phyloP scores from a whole-genome alignment of 1,139 yeast species.

The Debaryomyces nepalensis region DNA sequence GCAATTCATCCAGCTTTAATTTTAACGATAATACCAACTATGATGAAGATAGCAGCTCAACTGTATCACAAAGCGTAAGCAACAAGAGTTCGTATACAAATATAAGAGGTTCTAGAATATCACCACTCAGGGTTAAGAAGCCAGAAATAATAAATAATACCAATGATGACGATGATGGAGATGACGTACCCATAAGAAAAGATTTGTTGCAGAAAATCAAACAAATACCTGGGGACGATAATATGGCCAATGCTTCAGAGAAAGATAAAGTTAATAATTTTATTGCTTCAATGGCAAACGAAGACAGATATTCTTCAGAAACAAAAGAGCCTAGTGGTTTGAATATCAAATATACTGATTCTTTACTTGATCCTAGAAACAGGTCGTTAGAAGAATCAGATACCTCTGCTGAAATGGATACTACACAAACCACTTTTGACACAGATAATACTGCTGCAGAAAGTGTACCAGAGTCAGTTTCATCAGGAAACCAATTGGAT shows the following conservation, averaged over 20 bases:
- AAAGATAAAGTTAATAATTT: conserved; percentile 24
- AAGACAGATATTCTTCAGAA: conserved; percentile 5
- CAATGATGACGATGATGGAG: conserved; percentile 24
- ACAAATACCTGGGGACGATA: conserved; percentile 16
- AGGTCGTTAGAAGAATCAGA: conserved; percentile 6
- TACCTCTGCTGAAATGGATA: not conserved
- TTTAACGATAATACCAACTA: conserved; percentile 13
- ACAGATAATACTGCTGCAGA: conserved; percentile 10
- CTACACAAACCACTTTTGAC: conserved; percentile 3
- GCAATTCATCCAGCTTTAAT: conserved; percentile 18
- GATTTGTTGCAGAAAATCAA: conserved; percentile 33
- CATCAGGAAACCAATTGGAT: conserved; percentile 19
- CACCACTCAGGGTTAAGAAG: conserved; percentile 28
- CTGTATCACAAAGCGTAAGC: conserved; percentile 6
- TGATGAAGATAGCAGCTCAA: conserved; percentile 4
- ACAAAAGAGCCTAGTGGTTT: conserved; percentile 23
- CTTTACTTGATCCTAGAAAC: conserved; percentile 26
- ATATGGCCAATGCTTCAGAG: conserved; percentile 16
- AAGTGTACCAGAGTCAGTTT: conserved; percentile 15
- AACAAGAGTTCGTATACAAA: conserved; percentile 17
- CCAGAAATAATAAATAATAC: conserved; percentile 8
- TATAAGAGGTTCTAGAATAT: conserved; percentile 26
- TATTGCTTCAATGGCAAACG: conserved; percentile 16
- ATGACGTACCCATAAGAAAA: conserved; percentile 38
- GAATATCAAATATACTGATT: conserved; percentile 24